These are phyloP conservation scores for Moricandia moricandioides DNA, from an alignment of 345 rosid genomes.

Conservation along the genomic window DNA sequence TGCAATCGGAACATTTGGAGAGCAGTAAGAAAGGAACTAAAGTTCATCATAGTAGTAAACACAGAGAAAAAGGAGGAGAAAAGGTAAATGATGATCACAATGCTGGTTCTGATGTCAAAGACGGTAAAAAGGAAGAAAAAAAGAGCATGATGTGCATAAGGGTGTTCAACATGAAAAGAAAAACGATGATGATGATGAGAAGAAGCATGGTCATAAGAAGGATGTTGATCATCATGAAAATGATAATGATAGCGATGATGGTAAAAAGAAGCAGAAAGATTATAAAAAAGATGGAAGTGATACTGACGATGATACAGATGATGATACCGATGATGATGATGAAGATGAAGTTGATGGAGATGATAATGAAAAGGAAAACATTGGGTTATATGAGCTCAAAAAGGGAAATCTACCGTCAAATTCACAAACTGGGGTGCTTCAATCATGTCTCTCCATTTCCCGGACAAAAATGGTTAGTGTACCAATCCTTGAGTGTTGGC, in stretches of 20 bases:
- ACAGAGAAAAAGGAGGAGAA: conserved; percentile 9
- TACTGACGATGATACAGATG: background rate
- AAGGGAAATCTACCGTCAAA: conserved; percentile 63
- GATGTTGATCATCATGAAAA: no score
- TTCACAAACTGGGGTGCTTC: conserved; percentile 91
- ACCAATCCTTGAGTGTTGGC: background rate
- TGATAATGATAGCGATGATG: no score
- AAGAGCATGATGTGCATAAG: no score
- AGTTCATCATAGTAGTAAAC: background rate
- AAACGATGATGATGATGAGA: no score
- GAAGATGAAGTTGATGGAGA: conserved; percentile 33
- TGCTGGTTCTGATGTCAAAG: no score
- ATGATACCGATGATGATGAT: background rate
- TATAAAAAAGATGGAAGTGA: no score
- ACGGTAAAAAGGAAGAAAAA: no score
- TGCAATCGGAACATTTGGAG: conserved; percentile 13
- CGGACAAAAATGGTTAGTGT: conserved; percentile 72
- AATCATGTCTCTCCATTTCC: conserved; percentile 59
- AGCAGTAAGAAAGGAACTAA: background rate
- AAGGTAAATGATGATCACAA: no score
- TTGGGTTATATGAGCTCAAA: conserved; percentile 64
- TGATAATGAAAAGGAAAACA: conserved; percentile 28
- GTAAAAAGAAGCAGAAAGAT: no score
- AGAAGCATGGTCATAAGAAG: no score
- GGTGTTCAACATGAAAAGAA: no score